phyloP scores from a whole-genome alignment of 2,329 filamentous ascomycete genomes.

The Aspergillus udagawae region DNA sequence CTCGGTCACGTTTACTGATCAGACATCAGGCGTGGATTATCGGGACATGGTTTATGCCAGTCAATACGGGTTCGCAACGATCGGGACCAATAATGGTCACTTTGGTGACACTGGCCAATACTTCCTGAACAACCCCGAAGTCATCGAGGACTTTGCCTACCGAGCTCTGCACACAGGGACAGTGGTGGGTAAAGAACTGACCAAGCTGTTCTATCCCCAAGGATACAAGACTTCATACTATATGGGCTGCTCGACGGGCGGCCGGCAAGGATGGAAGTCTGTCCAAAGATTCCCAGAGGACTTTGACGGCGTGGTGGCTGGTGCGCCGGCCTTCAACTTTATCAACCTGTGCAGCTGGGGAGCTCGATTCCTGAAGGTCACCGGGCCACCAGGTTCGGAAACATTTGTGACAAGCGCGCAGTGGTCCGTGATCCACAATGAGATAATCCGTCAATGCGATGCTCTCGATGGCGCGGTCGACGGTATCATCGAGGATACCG shows the following conservation, averaged over 20 bases:
- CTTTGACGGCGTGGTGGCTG: conserved; percentile 48
- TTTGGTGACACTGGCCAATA: conserved; percentile 44
- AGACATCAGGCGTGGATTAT: too few species aligned
- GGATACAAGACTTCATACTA: conserved; percentile 45
- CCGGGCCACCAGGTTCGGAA: conserved; percentile 32
- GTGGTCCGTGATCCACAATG: conserved; percentile 31
- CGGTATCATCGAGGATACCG: conserved; percentile 37
- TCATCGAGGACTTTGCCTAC: conserved; percentile 48
- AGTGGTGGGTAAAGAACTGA: conserved; percentile 39
- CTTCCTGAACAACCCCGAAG: conserved; percentile 45
- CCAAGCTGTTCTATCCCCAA: conserved; percentile 37
- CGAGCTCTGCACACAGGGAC: conserved; percentile 41
- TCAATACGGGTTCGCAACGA: conserved; percentile 45
- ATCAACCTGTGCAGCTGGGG: conserved; percentile 43
- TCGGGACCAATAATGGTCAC: conserved; percentile 50
- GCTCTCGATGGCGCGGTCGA: conserved; percentile 29
- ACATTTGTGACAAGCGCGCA: conserved; percentile 25
- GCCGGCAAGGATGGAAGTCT: conserved; percentile 45
- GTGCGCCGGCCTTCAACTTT: conserved; percentile 42
- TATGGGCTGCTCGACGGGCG: conserved; percentile 46
- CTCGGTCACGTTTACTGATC: background rate
- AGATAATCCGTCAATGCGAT: conserved; percentile 36
- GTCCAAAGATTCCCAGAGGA: conserved; percentile 44
- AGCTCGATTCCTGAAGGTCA: conserved; percentile 40
- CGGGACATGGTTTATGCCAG: conserved; percentile 29